Conservation (phyloP, 345 rosid species). For the Heritiera fomes region DNA sequence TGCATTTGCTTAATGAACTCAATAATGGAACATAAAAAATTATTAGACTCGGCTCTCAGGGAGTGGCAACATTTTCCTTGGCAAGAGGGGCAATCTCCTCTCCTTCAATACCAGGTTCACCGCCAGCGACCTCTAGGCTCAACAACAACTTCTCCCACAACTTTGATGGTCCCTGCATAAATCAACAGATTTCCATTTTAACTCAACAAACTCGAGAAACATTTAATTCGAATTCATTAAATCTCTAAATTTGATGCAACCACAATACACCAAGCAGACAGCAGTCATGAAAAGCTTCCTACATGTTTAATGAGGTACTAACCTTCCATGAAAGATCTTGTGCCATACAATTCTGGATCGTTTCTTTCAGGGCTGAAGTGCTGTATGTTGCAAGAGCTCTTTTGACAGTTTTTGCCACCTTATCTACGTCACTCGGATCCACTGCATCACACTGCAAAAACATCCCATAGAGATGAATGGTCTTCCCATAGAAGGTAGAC, state of each 20-base stretch:
- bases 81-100: constrained; percentile 93
- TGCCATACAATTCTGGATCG: constrained; percentile 83
- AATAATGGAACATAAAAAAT: neutral
- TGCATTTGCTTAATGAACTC: neutral
- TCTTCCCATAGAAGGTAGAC: neutral
- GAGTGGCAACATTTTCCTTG: constrained; percentile 80
- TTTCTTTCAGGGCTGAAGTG: constrained; percentile 60
- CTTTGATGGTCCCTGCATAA: constrained; percentile 76
- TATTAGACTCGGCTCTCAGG: constrained; percentile 33
- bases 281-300: neutral
- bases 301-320: neutral
- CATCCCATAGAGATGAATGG: neutral
- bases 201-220: neutral
- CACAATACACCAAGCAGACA: neutral
- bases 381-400: constrained; percentile 65
- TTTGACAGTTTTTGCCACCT: constrained; percentile 50
- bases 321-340: constrained; percentile 91
- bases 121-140: constrained; percentile 53
- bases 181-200: neutral
- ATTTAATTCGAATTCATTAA: neutral
- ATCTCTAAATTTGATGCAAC: neutral
- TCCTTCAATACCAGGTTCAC: constrained; percentile 68
- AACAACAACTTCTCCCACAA: constrained; percentile 75
- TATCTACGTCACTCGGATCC: constrained; percentile 75
- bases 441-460: constrained; percentile 68